Conservation (phyloP, 352 stramenopile genomes). For the Pythium pectinolyticum region DNA sequence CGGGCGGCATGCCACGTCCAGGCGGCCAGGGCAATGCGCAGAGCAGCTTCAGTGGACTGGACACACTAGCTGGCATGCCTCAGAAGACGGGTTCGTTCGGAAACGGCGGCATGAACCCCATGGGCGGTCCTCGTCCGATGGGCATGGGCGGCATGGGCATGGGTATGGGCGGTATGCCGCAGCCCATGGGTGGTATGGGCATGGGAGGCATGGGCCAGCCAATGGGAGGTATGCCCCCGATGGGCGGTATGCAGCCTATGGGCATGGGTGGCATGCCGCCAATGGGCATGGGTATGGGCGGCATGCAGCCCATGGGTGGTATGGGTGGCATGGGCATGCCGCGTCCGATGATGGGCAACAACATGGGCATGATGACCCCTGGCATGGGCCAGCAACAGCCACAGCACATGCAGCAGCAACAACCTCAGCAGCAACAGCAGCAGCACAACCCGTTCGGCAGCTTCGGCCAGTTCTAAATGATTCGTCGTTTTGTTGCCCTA, state of each 20-base stretch:
- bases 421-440: conserved; percentile 59
- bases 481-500: too few species aligned
- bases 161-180: conserved; percentile 41
- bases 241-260: conserved; percentile 36
- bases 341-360: conserved; percentile 31
- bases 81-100: conserved; percentile 58
- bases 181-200: conserved; percentile 32
- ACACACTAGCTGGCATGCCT: conserved; percentile 79
- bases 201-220: conserved; percentile 35
- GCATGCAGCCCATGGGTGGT: conserved; percentile 28
- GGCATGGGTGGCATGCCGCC: conserved; percentile 45
- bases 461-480: conserved; percentile 52
- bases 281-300: conserved; percentile 35
- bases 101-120: conserved; percentile 53
- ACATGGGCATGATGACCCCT: conserved; percentile 69
- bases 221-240: conserved; percentile 35
- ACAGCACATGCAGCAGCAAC: conserved; percentile 46
- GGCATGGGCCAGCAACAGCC: conserved; percentile 51
- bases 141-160: conserved; percentile 58
- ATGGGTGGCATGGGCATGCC: conserved; percentile 48
- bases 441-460: conserved; percentile 54
- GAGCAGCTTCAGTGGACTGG: conserved; percentile 83
- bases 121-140: conserved; percentile 33
- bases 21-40: conserved; percentile 35
- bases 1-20: conserved; percentile 26